phyloP scores from a whole-genome alignment of 2,329 filamentous ascomycete species.

The Calycina herbarum region DNA sequence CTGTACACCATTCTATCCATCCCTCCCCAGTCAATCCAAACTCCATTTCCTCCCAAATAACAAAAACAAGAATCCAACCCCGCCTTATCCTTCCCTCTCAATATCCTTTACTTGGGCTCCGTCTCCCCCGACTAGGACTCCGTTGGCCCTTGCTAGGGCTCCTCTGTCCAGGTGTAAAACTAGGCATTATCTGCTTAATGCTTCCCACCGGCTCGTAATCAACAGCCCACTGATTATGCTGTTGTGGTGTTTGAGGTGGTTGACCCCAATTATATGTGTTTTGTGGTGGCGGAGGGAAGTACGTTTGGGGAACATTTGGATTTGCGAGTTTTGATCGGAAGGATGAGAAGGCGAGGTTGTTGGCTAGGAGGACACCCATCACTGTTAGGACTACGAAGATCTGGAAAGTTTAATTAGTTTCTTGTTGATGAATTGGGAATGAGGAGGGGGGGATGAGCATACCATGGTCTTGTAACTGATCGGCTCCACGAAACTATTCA shows the following conservation, averaged over 20 bases:
- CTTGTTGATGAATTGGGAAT: neutral
- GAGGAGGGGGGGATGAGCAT: conserved; percentile 32
- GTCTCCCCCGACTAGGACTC: conserved; percentile 31
- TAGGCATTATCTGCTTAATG: conserved; percentile 34
- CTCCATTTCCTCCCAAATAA: neutral
- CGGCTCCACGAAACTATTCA: conserved; percentile 89
- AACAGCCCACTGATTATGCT: conserved; percentile 4
- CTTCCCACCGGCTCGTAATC: conserved; percentile 26
- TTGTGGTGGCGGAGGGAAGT: conserved; percentile 27
- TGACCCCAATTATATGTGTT: conserved; percentile 32
- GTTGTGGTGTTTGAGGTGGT: conserved; percentile 33
- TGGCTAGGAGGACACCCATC: conserved; percentile 49
- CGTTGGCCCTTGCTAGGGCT: conserved; percentile 34
- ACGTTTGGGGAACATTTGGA: conserved; percentile 33
- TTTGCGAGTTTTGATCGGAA: conserved; percentile 34
- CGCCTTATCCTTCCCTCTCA: neutral
- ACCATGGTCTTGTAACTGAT: conserved; percentile 84
- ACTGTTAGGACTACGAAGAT: conserved; percentile 53
- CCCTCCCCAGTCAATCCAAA: neutral
- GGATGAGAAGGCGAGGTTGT: conserved; percentile 49
- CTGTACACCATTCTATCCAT: neutral
- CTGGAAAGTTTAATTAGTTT: conserved; percentile 36
- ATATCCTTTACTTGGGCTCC: conserved; percentile 19
- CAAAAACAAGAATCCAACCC: neutral
- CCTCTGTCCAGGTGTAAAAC: conserved; percentile 28